Percentiles rank a stretch among this genome's conserved stretches.
Evolutionary conservation across 176 grass and related monocot species (phyloP).

Genomic region (Leersia perrieri): DNA sequence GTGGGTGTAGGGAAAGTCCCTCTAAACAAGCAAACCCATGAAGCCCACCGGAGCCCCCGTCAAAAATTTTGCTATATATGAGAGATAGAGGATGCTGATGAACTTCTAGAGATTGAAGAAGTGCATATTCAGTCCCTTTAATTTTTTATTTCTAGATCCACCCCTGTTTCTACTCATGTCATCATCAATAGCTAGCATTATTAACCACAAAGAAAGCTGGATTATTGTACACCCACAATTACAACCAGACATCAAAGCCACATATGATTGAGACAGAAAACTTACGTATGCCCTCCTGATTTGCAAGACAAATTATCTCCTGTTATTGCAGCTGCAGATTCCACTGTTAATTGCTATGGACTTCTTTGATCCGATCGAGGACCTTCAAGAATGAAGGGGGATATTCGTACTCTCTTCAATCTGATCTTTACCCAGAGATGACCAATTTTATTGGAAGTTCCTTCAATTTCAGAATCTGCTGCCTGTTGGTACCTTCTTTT

Average conservation of each 20-base stretch:
- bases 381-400: not conserved
- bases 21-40: too few species aligned
- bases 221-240: not conserved
- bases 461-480: not conserved
- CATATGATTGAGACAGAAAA: not conserved
- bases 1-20: too few species aligned
- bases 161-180: too few species aligned
- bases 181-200: too few species aligned
- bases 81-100: too few species aligned
- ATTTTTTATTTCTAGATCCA: too few species aligned
- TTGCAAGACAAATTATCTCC: not conserved
- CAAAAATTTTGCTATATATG: too few species aligned
- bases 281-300: slow-evolving; percentile 10
- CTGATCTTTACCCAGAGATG: not conserved
- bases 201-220: not conserved
- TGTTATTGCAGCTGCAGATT: not conserved
- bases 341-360: not conserved
- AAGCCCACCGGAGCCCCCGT: too few species aligned
- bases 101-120: too few species aligned
- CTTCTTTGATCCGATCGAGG: slow-evolving; percentile 6
- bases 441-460: not conserved
- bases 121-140: too few species aligned
- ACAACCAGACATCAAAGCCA: not conserved
- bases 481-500: not conserved
- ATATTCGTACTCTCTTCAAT: not conserved